Conservation (phyloP, 352 stramenopile genomes). For the Phytophthora pinifolia region DNA sequence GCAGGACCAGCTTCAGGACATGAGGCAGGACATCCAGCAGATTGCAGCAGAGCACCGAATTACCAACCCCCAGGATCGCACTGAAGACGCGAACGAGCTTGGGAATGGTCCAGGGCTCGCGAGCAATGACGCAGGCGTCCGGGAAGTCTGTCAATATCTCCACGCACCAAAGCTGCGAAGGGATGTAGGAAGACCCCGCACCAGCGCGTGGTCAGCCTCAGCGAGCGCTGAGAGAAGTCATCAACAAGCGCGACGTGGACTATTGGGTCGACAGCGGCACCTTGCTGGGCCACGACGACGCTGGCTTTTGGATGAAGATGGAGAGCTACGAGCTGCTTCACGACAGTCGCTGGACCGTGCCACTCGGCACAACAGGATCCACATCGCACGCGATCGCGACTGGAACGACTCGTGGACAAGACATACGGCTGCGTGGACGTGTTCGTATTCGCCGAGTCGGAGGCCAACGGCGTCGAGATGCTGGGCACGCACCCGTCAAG, state of each 20-base stretch:
- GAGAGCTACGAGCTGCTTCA: constrained; percentile 44
- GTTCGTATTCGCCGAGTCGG: constrained; percentile 53
- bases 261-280: constrained; percentile 76
- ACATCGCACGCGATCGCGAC: constrained; percentile 38
- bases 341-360: constrained; percentile 25
- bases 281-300: constrained; percentile 53
- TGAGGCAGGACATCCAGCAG: no score
- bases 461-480: constrained; percentile 32
- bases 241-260: constrained; percentile 44
- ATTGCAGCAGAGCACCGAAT: no score
- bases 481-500: constrained; percentile 40
- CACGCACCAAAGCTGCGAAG: no score
- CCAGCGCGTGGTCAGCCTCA: constrained; percentile 32
- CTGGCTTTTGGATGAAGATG: constrained; percentile 51
- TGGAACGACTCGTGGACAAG: constrained; percentile 59
- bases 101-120: no score
- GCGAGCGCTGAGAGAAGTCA: no score
- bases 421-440: constrained; percentile 59
- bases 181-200: no score
- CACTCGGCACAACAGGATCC: constrained; percentile 34
- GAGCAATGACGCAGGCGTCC: no score
- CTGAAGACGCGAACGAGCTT: no score
- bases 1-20: no score
- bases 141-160: no score
- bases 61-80: no score